Base-by-base conservation (phyloP, 2,329 filamentous ascomycete species). In the Mycocentrospora acerina region DNA sequence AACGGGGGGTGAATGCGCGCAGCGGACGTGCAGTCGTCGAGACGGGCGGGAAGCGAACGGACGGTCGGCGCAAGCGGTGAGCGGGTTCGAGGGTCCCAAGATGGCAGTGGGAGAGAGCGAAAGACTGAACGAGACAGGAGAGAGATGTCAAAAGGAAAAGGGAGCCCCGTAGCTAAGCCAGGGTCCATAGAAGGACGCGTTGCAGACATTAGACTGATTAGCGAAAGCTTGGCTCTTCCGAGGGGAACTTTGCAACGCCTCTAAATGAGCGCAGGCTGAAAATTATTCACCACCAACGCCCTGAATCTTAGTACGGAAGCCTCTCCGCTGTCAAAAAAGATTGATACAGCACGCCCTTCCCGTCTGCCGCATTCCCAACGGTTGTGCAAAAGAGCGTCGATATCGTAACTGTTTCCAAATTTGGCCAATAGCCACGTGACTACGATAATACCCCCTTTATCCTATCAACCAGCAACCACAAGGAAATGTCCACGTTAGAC, bases 401-500 rank as follows among this genome's bases (percentile, higher is more conserved):
- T 5, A 22, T 9, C 5, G 19, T 5, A 9, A 22, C 19, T 22
- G 5, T 22, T 22, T 22, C 19, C 19, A 22, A 6, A 22, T 22
- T 22, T 22, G 19, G 9, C 9, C 19, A 22, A 22, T 6, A 22
- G 9, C 19, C 19, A 22, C 19, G 19, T 22, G 19, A 22, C 19
- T 22, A 9, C 9, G 9, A 22, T 22, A 22, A 5, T 5, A 22
- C 32, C 27, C 46, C 45, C 51, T 46, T 43, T 50, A 47, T 37
- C 37, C 29, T 31, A 48, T 35, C 51, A 52, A 42, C 53, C 40
- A 42, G 41, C 29, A 33, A 37, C 37, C 15, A 13, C 51, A 44
- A 46, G 5, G 9, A 22, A 14, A 76, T 76, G 72, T 47, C 73
- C 13, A 58, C 63, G 29, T 51, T 80, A 37, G 77, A 80, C 56